These are phyloP conservation scores for Dictyostelium capitatum DNA, from an alignment of 78 protist genomes.

Conservation along the genomic window DNA sequence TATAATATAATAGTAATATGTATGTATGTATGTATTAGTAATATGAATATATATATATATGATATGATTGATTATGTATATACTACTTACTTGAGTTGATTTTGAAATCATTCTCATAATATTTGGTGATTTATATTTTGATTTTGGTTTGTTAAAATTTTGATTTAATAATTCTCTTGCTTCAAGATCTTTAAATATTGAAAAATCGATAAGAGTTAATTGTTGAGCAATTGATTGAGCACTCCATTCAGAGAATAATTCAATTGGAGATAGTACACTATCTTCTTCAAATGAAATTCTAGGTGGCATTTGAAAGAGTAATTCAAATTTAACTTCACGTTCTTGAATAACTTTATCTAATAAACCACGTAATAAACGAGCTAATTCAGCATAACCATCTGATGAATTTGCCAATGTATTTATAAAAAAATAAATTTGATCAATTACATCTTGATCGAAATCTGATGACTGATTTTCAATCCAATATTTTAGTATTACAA, in stretches of 20 bases:
- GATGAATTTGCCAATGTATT: constrained; percentile 11
- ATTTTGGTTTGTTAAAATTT: constrained; percentile 79
- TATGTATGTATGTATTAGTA: background rate
- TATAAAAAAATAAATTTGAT: constrained; percentile 64
- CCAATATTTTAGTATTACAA: constrained; percentile 74
- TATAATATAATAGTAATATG: background rate
- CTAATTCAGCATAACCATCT: constrained; percentile 55
- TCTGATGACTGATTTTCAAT: constrained; percentile 76
- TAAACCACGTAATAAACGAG: constrained; percentile 15
- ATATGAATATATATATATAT: background rate
- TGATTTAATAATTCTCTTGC: constrained; percentile 70
- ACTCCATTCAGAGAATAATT: constrained; percentile 68
- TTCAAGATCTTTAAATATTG: constrained; percentile 64
- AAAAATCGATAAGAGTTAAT: constrained; percentile 54
- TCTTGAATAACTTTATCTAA: constrained; percentile 51
- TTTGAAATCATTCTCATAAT: constrained; percentile 62
- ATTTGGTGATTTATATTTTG: constrained; percentile 64
- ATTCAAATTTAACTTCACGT: constrained; percentile 66
- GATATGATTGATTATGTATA: background rate
- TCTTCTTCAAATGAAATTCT: constrained; percentile 69
- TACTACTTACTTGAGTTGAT: constrained; percentile 63
- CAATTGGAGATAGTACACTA: constrained; percentile 60
- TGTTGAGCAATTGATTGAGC: constrained; percentile 71
- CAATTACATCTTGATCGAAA: constrained; percentile 72
- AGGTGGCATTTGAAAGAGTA: constrained; percentile 75